Conservation (phyloP, 1,284 basidiomycete species). For the Xerocomus nothofagi region DNA sequence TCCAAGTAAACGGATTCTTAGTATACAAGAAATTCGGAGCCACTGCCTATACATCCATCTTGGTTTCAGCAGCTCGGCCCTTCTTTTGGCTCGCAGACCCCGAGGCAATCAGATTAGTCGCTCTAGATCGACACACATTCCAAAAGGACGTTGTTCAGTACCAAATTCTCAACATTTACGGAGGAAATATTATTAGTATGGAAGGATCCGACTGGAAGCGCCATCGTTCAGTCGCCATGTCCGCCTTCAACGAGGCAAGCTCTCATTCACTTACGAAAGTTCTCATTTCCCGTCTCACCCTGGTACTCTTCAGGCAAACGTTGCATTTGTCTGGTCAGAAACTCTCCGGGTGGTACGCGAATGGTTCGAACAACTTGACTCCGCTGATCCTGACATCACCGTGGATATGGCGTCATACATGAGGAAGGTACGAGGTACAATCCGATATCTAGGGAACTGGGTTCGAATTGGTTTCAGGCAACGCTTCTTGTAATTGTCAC, state of each 20-base stretch:
- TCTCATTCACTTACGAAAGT: neutral
- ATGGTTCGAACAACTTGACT: constrained; percentile 44
- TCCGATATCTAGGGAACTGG: neutral
- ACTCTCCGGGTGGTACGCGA: constrained; percentile 42
- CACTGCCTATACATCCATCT: constrained; percentile 39
- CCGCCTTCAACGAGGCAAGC: constrained; percentile 31
- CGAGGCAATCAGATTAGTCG: constrained; percentile 39
- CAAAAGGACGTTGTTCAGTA: constrained; percentile 35
- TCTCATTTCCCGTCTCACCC: neutral
- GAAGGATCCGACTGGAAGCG: constrained; percentile 30
- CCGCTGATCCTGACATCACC: constrained; percentile 12
- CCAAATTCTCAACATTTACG: constrained; percentile 22
- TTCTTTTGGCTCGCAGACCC: constrained; percentile 44
- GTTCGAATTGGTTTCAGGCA: constrained; percentile 24
- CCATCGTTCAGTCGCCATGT: constrained; percentile 27
- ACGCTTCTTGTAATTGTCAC: constrained; percentile 43
- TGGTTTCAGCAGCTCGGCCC: constrained; percentile 27
- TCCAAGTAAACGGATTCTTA: constrained; percentile 10
- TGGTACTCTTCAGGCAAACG: constrained; percentile 37
- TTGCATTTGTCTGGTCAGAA: constrained; percentile 46
- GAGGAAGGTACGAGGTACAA: constrained; percentile 23
- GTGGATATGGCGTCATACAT: constrained; percentile 36
- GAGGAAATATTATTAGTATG: constrained; percentile 20
- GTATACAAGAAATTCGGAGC: constrained; percentile 39
- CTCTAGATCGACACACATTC: constrained; percentile 35